phyloP scores from a whole-genome alignment of 441 rosid species.

The Erodium texanum region DNA sequence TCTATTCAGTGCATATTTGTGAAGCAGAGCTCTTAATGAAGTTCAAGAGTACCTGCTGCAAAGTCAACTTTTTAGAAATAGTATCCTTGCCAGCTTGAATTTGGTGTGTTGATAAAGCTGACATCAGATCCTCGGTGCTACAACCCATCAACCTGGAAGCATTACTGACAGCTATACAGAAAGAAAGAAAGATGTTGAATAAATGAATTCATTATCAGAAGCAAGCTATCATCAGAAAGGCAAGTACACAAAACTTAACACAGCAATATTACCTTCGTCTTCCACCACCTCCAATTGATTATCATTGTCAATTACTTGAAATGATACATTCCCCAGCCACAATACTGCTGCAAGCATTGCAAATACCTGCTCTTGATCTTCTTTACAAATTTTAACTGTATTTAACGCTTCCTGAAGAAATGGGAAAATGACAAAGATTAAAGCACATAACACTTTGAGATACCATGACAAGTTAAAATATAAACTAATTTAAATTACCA shows the following conservation, averaged over 20 bases:
- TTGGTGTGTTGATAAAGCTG: constrained; percentile 60
- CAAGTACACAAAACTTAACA: constrained; percentile 11
- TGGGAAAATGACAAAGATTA: constrained; percentile 13
- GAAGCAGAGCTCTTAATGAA: constrained; percentile 4
- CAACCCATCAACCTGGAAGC: constrained; percentile 74
- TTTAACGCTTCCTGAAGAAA: constrained; percentile 68
- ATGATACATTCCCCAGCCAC: constrained; percentile 83
- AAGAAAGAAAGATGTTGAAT: background rate
- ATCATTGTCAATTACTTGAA: constrained; percentile 62
- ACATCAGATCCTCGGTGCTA: constrained; percentile 44
- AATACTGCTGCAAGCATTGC: constrained; percentile 74
- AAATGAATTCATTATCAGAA: constrained; percentile 4
- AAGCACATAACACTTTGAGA: constrained; percentile 13
- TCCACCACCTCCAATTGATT: constrained; percentile 74
- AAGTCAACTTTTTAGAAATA: constrained; percentile 57
- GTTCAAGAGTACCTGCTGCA: constrained; percentile 57
- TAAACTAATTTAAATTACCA: constrained; percentile 39
- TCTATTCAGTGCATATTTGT: background rate
- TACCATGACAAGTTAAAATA: constrained; percentile 9
- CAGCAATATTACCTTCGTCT: constrained; percentile 54
- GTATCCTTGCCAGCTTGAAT: constrained; percentile 63
- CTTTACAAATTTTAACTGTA: constrained; percentile 52
- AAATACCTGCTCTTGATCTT: constrained; percentile 70
- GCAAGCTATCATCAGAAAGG: background rate
- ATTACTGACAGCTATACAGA: constrained; percentile 53